Percentiles rank a stretch among this genome's conserved stretches.
Conservation (phyloP, 148 eudicot genomes). For the Spergularia marina region DNA sequence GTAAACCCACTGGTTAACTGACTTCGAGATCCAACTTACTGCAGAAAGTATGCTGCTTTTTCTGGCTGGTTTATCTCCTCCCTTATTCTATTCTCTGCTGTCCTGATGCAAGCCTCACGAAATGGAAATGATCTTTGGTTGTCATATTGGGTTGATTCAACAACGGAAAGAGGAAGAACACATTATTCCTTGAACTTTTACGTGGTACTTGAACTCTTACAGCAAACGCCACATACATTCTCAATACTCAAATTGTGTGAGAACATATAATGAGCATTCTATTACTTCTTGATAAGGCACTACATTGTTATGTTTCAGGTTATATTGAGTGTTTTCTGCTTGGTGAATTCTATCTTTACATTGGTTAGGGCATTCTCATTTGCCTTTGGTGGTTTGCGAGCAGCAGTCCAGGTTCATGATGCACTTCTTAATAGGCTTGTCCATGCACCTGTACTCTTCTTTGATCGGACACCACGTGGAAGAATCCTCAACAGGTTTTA, state of each 20-base stretch:
- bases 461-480: conserved; percentile 88
- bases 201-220: conserved; percentile 43
- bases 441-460: conserved; percentile 72
- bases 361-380: conserved; percentile 86
- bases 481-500: conserved; percentile 85
- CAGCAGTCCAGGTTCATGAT: conserved; percentile 79
- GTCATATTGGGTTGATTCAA: conserved; percentile 90
- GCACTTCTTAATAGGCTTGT: conserved; percentile 62
- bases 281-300: not conserved
- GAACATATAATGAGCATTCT: not conserved
- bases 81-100: conserved; percentile 66
- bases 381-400: conserved; percentile 94
- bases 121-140: conserved; percentile 97
- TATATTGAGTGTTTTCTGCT: conserved; percentile 66
- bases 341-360: conserved; percentile 69
- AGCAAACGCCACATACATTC: not conserved
- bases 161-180: conserved; percentile 40
- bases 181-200: conserved; percentile 54
- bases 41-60: conserved; percentile 90
- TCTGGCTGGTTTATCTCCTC: conserved; percentile 72
- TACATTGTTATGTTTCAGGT: conserved; percentile 39
- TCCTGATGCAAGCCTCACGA: conserved; percentile 92
- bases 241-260: not conserved
- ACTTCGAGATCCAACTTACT: conserved; percentile 18
- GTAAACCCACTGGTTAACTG: not conserved